Conservation (phyloP, 495 filamentous ascomycete species). For the Tuber magnatum region DNA sequence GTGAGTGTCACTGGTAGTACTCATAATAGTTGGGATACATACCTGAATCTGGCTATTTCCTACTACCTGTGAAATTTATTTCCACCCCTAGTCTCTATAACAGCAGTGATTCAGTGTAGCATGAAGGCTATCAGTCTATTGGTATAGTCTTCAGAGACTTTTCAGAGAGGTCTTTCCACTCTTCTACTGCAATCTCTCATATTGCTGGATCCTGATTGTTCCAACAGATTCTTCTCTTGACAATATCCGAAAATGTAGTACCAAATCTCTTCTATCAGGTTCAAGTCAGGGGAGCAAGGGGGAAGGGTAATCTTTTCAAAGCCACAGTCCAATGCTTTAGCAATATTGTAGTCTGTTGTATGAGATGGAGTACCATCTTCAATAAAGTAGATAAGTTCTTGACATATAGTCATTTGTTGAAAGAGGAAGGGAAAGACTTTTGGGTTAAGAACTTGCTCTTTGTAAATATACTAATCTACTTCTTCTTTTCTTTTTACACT, state of each 20-base stretch:
- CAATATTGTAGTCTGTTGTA: neutral
- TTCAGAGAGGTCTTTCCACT: neutral
- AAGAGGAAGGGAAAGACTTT: too few species aligned
- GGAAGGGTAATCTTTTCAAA: neutral
- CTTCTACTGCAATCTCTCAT: neutral
- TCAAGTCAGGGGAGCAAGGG: neutral
- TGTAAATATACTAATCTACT: too few species aligned
- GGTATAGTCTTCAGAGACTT: too few species aligned
- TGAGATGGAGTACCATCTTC: too few species aligned
- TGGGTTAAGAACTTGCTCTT: too few species aligned
- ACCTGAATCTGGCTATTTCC: too few species aligned
- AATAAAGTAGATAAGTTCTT: too few species aligned
- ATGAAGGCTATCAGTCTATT: constrained; percentile 6
- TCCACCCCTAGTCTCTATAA: constrained; percentile 7
- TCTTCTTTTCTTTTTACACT: too few species aligned
- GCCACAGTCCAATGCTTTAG: neutral
- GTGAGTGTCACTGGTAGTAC: too few species aligned
- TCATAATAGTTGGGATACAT: too few species aligned
- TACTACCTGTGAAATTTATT: neutral
- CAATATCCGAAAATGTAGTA: neutral
- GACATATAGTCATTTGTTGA: too few species aligned
- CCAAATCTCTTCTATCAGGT: constrained; percentile 7
- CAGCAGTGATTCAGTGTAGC: constrained; percentile 2
- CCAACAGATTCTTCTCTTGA: constrained; percentile 1
- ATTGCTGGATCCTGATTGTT: constrained; percentile 5